Evolutionary conservation across 495 filamentous ascomycete genomes (phyloP), one percentile per base, ranked within the genome.

Genomic region (Penicillium diatomitis): DNA sequence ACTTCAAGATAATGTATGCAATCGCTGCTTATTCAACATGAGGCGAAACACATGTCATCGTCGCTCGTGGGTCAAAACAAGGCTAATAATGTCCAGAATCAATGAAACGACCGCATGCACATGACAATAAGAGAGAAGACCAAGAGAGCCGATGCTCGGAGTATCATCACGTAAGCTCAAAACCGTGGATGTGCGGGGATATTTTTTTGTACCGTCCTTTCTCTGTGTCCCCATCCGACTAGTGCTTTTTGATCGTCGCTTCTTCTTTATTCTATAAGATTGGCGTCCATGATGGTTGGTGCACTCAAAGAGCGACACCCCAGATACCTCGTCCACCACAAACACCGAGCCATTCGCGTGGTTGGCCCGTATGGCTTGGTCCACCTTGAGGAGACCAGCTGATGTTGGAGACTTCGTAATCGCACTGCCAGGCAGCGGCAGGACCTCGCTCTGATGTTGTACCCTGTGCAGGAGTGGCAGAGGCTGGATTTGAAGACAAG

Each of bases 381-480:
- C 72, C 76, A 51, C 87, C 83, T 44, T 85, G 86, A 32, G 92
- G 91, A 10, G 87, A 87, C 92, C 92, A 99, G 58, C 86, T 90
- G 32, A 97, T 77, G 65, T 96, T 97, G 7, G 84, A 86, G 28
- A 99, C 86, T 70, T 99, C 92, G 55, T 95, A 95, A 50, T 97
- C 92, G 58, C 92, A 96, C 58, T 86, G 81, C 94, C 94, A 99
- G 49, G 78, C 83, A 4, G 87, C 87, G 4, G 87, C 79, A 0
- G 91, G 91, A 8, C 78, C 84, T 46, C 85, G 69, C 50, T 67
- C 72, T 8, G 60, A 65, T 32, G 68, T 70, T 35, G 62, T 64
- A 8, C 62, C 31, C 27, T 49, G 55, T 49, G 57, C 40, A 4
- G 40, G 70, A 11, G 69, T 57, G 7, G 60, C 69, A 5, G 68